Base-by-base conservation (phyloP, 2,329 filamentous ascomycete species). In the Aspergillus aculeatus region DNA sequence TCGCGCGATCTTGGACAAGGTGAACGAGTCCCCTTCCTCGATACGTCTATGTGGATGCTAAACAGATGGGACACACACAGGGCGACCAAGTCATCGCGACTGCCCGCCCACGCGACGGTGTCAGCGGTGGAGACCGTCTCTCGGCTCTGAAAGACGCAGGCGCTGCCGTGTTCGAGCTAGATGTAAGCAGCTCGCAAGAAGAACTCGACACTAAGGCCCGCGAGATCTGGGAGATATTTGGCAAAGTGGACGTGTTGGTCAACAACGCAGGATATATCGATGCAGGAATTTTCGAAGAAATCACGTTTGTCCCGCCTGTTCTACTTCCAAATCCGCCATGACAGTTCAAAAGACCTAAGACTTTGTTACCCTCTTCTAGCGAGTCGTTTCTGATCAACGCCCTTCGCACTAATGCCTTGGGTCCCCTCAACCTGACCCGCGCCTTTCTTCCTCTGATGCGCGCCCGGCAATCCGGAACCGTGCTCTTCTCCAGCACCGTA, bases 241-340 rank as follows among this genome's bases (percentile, higher is more conserved):
- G 68, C 6, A 56, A 64, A 16, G 63, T 75, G 14, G 72, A 75
- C 52, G 78, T 82, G 47, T 75, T 83, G 19, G 67, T 83, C 63
- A 83, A 82, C 31, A 75, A 79, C 0, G 81, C 80, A 0, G 82
- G 79, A 1, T 71, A 71, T 50, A 48, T 66, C 68, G 5, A 64
- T 4, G 58, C 59, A 31, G 68, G 71, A 7, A 19, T 21, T 16
- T 57, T 67, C 5, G 75, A 77, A 59, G 68, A 71, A 16, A 48
- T 64, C 0, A 57, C 47, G 71, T 73, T 62, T 19, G 63, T 56
- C 11, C 35, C 47, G 12, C 31, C 59, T 26, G 1, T 5, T 16
- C 32, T 23, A 23, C 23, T 23, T 12, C 14, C 16, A 12, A 35
- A 35, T 5, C 32, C 12, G 14, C 16, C 3, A 35, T 35, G n/a